These are phyloP conservation scores for Prunus mume DNA, from an alignment of 306 rosid genomes.

Conservation along the genomic window DNA sequence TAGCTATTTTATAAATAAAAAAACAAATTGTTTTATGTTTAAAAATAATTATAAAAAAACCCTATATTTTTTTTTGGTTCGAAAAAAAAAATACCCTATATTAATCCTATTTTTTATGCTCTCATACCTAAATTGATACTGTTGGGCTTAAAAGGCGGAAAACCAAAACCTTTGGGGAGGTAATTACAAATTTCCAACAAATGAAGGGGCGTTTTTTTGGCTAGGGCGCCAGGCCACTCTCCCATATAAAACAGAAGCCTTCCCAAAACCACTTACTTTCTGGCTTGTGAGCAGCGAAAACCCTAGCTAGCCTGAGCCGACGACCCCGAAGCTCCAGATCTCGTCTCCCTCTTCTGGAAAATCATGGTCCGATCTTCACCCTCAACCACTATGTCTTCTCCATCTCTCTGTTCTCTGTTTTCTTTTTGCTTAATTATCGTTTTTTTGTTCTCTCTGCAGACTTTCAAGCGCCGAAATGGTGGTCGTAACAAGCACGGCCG, in stretches of 20 bases:
- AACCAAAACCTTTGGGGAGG: background rate
- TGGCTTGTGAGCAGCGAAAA: background rate
- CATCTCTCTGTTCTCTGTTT: background rate
- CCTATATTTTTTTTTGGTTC: no score
- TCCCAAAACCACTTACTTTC: background rate
- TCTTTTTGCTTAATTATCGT: background rate
- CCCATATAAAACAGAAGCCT: background rate
- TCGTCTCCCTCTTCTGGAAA: background rate
- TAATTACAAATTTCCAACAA: background rate
- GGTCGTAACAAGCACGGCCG: slow-evolving; percentile 96
- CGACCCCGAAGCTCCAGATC: slow-evolving; percentile 13
- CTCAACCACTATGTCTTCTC: background rate
- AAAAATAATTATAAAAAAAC: no score
- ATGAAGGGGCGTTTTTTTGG: background rate
- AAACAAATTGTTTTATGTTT: no score
- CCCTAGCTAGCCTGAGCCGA: background rate
- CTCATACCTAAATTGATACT: no score
- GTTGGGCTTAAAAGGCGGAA: background rate
- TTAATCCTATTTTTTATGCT: no score
- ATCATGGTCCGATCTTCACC: slow-evolving; percentile 33
- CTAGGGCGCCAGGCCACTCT: background rate
- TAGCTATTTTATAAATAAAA: background rate
- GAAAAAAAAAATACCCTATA: no score
- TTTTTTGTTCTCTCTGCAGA: slow-evolving; percentile 30
- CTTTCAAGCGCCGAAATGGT: slow-evolving; percentile 87